Evolutionary conservation across 2,329 filamentous ascomycete genomes (phyloP).

Genomic region (Verticillium isaacii): DNA sequence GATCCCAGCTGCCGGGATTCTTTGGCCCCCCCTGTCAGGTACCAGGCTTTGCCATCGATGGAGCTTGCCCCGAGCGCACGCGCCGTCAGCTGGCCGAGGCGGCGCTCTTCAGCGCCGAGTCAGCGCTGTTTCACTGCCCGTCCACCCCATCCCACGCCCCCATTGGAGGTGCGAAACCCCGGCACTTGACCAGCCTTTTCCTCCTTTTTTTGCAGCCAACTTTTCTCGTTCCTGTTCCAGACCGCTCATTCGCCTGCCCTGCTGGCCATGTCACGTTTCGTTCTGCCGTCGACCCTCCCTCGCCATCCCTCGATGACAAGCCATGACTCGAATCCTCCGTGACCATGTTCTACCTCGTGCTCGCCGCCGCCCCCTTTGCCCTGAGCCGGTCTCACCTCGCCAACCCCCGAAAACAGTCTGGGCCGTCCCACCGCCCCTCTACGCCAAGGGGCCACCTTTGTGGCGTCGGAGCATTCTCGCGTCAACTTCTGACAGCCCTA

Average conservation of each 20-base stretch:
- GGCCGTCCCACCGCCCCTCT: neutral
- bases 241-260: neutral
- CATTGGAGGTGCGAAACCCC: slow-evolving; percentile 5
- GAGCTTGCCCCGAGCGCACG: neutral
- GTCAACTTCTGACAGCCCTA: neutral
- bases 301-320: neutral
- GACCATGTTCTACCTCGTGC: neutral
- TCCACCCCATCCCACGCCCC: neutral
- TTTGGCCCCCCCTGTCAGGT: neutral
- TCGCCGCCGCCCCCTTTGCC: neutral
- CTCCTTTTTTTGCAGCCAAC: neutral
- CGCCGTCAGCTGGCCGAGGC: neutral
- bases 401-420: neutral
- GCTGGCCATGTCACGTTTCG: neutral
- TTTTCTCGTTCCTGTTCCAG: neutral
- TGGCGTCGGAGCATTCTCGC: neutral
- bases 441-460: neutral
- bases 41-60: neutral
- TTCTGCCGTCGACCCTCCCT: too few species aligned
- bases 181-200: slow-evolving; percentile 11
- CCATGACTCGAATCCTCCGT: neutral
- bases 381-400: neutral
- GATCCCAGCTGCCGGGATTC: neutral
- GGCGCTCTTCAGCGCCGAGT: neutral
- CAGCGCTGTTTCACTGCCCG: neutral